These are phyloP conservation scores for Groenewaldozyma tartarivorans DNA, from an alignment of 805 yeast species.

Conservation along the genomic window DNA sequence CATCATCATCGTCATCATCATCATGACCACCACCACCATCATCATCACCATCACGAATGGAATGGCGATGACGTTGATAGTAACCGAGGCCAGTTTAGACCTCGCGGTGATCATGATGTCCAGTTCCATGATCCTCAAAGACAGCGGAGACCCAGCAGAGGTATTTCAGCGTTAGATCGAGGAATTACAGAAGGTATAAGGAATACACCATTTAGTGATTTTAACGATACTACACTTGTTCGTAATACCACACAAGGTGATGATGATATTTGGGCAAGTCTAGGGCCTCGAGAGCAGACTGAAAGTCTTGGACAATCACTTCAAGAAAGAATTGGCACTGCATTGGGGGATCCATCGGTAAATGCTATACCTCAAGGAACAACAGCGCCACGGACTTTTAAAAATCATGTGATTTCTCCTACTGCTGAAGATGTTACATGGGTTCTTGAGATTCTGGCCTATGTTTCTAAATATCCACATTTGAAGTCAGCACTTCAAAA, in stretches of 20 bases:
- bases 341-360: not conserved
- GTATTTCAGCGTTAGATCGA: too few relatives aligned
- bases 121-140: too few relatives aligned
- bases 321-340: slow-evolving; percentile 2
- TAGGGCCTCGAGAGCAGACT: not conserved
- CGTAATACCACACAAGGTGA: too few relatives aligned
- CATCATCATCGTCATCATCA: slow-evolving; percentile 6
- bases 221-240: too few relatives aligned
- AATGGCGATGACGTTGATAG: too few relatives aligned
- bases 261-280: too few relatives aligned
- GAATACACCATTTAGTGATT: too few relatives aligned
- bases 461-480: slow-evolving; percentile 82
- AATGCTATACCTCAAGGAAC: not conserved
- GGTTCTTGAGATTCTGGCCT: slow-evolving; percentile 87
- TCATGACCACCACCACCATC: slow-evolving; percentile 6
- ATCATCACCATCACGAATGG: slow-evolving; percentile 2
- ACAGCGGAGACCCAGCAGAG: not conserved
- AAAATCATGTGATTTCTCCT: slow-evolving; percentile 72
- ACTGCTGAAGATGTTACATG: slow-evolving; percentile 89
- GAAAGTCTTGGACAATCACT: not conserved
- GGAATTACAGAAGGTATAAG: too few relatives aligned
- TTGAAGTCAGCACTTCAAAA: slow-evolving; percentile 65
- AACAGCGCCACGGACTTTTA: slow-evolving; percentile 41
- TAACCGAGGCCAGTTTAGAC: too few relatives aligned
- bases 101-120: too few relatives aligned